Evolutionary conservation across 2,329 filamentous ascomycete genomes (phyloP).

Genomic region (Elsinoe ampelina): DNA sequence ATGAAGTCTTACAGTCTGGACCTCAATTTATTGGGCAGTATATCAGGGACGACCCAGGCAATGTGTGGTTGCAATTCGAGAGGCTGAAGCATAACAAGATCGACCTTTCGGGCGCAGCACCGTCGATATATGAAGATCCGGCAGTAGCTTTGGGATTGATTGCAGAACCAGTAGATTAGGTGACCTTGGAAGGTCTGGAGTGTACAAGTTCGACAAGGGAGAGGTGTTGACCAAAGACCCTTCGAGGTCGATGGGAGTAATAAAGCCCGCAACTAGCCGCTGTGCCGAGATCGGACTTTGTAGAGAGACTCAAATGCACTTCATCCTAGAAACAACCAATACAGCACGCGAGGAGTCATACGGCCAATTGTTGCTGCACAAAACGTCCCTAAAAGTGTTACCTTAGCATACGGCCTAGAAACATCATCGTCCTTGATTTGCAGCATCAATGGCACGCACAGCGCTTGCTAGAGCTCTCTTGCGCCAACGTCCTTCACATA

Average conservation of each 20-base stretch:
- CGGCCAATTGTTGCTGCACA: background rate
- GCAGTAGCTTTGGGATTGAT: background rate
- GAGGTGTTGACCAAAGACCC: too few relatives aligned
- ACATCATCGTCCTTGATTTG: too few relatives aligned
- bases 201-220: background rate
- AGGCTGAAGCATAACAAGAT: slow-evolving; percentile 7
- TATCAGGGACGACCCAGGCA: background rate
- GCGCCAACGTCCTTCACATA: slow-evolving; percentile 12
- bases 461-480: slow-evolving; percentile 5
- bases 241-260: too few relatives aligned
- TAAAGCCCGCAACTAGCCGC: slow-evolving; percentile 5
- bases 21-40: background rate
- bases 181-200: background rate
- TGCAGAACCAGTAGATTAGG: background rate
- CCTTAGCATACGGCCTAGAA: too few relatives aligned
- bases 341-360: background rate
- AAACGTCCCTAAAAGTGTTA: background rate
- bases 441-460: slow-evolving; percentile 9
- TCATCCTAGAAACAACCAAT: background rate
- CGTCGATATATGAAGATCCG: background rate
- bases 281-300: background rate
- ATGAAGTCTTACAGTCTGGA: background rate
- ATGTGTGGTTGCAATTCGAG: slow-evolving; percentile 3
- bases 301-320: background rate
- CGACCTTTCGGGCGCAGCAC: background rate